Conservation (phyloP, 768 basidiomycete genomes). For the Pleurotus giganteus region DNA sequence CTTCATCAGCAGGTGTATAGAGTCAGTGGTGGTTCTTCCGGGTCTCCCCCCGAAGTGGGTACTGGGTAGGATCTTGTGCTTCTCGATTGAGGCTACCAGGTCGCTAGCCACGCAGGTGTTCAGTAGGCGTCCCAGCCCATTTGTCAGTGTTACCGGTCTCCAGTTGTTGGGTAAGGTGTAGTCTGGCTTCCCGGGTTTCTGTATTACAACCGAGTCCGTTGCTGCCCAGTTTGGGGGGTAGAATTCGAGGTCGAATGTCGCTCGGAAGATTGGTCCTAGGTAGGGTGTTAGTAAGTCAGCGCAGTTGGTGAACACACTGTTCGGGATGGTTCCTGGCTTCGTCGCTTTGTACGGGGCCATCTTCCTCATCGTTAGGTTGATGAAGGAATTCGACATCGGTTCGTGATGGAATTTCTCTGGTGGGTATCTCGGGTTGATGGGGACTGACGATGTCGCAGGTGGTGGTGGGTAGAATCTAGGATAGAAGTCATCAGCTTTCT, state of each 20-base stretch:
- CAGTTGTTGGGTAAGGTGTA: constrained; percentile 31
- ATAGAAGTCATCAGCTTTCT: constrained; percentile 1
- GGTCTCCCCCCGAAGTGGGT: constrained; percentile 30
- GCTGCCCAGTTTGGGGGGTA: constrained; percentile 28
- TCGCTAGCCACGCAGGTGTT: constrained; percentile 13
- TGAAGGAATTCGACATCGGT: constrained; percentile 2
- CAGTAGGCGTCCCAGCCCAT: constrained; percentile 12
- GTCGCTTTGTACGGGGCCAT: constrained; percentile 27
- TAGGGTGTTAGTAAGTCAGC: constrained; percentile 8
- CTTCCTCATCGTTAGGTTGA: constrained; percentile 10
- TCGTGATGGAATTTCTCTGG: neutral
- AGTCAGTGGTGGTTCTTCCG: constrained; percentile 25
- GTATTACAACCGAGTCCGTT: constrained; percentile 24
- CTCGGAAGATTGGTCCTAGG: constrained; percentile 21
- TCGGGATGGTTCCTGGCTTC: constrained; percentile 19
- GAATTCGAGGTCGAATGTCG: constrained; percentile 22
- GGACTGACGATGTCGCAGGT: constrained; percentile 10
- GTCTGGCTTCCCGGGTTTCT: constrained; percentile 34
- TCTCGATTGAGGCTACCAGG: constrained; percentile 16
- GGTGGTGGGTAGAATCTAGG: constrained; percentile 16
- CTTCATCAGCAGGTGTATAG: constrained; percentile 20
- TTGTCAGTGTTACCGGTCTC: constrained; percentile 28
- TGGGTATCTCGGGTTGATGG: constrained; percentile 8
- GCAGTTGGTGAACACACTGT: constrained; percentile 20
- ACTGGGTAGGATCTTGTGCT: constrained; percentile 17